Evolutionary conservation across 2,329 filamentous ascomycete species (phyloP).

Genomic region (Volutella citrinella): DNA sequence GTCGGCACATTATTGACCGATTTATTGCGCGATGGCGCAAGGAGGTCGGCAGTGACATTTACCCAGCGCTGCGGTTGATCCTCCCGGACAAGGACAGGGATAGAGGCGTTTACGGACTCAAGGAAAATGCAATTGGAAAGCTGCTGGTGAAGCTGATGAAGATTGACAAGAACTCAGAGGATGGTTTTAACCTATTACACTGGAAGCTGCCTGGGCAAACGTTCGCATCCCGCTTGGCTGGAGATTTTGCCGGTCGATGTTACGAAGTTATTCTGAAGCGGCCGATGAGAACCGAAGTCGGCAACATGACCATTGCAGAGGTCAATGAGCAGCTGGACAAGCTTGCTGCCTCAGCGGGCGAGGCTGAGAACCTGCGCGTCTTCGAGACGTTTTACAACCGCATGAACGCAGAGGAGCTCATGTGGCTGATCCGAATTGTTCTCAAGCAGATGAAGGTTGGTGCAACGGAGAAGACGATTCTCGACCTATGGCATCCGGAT

Average conservation of each 20-base stretch:
- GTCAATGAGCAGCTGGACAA: constrained; percentile 84
- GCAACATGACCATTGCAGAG: constrained; percentile 80
- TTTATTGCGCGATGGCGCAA: constrained; percentile 86
- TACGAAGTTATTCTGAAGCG: constrained; percentile 83
- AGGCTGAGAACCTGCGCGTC: constrained; percentile 80
- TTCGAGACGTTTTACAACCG: constrained; percentile 79
- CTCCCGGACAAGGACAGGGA: constrained; percentile 91
- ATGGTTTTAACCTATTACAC: constrained; percentile 79
- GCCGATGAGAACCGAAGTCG: constrained; percentile 69
- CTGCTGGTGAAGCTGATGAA: constrained; percentile 89
- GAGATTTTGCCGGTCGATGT: constrained; percentile 89
- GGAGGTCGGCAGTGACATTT: constrained; percentile 89
- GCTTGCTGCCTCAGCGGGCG: constrained; percentile 70
- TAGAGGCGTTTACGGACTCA: constrained; percentile 87
- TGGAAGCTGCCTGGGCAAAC: constrained; percentile 86
- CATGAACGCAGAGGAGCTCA: constrained; percentile 92
- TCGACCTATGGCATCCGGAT: constrained; percentile 79
- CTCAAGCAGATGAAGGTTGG: constrained; percentile 72
- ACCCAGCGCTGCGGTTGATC: constrained; percentile 87
- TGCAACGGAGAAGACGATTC: constrained; percentile 84
- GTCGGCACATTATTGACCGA: constrained; percentile 75
- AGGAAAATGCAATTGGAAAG: constrained; percentile 87
- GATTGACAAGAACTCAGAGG: constrained; percentile 86
- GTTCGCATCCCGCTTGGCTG: constrained; percentile 63
- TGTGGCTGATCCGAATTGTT: constrained; percentile 93